Base-by-base conservation (phyloP, 306 rosid species). In the Casuarina cunninghamiana region DNA sequence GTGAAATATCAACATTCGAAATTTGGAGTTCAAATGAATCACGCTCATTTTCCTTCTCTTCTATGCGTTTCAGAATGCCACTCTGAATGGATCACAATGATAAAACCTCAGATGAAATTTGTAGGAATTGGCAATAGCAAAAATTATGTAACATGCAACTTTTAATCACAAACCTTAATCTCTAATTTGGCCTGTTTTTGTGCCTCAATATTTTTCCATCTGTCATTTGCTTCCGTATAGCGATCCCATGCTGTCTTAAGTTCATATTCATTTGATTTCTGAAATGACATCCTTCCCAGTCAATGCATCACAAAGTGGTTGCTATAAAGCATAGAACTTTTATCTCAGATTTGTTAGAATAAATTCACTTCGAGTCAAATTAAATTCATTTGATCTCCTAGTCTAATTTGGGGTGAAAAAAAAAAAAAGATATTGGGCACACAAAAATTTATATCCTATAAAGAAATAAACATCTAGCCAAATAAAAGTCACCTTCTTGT, bases 141-240 rank as follows among this genome's bases (percentile, higher is more conserved):
- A 77, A 75, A 49, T 57, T 48, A 73, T 35, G 43, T 58, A 74
- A 54, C 11, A 69, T 46, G 67, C 50, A 68, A 5, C 10, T 43
- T 71, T 79, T 67, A 67, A 49, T 82, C 71, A 82, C 87, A 68
- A 77, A 94, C 98, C 97, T 86, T 92, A 69, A 68, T 77, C 74
- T 84, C 88, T 60, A 32, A 74, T 84, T 87, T 94, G 50, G 95
- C 92, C 69, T 88, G 83, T 69, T 74, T 78, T 78, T 90, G 85
- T 73, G 92, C 97, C 68, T 88, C 97, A 10, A 71, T 69, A 79
- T 79, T 75, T 83, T 88, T 87, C 91, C 93, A 94, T 35, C 69
- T 57, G 67, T 84, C 91, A 87, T 87, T 88, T 79, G 97, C 95
- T 53, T 75, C 84, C 88, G 83, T 81, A 87, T 92, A 92, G 76